A percentile compares a stretch with the other conserved stretches of the same genome.
Evolutionary conservation across 768 basidiomycete genomes (phyloP).

Genomic region (Podaxis sp.): DNA sequence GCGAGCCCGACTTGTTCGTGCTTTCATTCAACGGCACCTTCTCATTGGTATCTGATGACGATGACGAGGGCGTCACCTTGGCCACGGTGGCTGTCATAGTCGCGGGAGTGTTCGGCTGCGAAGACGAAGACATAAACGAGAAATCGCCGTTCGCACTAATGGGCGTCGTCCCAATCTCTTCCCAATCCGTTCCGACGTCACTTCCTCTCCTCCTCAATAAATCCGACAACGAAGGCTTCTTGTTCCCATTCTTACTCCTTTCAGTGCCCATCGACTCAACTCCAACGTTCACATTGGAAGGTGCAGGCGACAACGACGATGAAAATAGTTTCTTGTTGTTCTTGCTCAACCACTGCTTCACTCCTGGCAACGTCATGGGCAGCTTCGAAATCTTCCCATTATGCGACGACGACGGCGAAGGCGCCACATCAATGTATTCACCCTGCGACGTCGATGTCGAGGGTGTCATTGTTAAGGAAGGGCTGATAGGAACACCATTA

Average conservation of each 20-base stretch:
- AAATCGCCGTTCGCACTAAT: constrained; percentile 33
- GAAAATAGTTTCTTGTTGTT: constrained; percentile 60
- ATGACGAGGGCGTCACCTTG: constrained; percentile 13
- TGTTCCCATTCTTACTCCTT: constrained; percentile 35
- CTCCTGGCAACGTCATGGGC: constrained; percentile 75
- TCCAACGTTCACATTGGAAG: neutral
- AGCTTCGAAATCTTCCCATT: constrained; percentile 45
- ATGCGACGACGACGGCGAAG: constrained; percentile 35
- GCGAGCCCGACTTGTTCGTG: constrained; percentile 18
- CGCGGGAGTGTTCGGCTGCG: constrained; percentile 13
- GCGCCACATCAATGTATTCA: constrained; percentile 48
- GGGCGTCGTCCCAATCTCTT: constrained; percentile 56
- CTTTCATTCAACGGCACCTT: constrained; percentile 15
- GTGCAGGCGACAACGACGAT: constrained; percentile 33
- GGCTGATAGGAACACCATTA: constrained; percentile 1
- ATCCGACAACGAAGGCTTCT: constrained; percentile 71
- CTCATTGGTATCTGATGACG: constrained; percentile 13
- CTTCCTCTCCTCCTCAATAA: constrained; percentile 60
- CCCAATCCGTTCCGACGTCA: constrained; percentile 63
- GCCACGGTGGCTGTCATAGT: constrained; percentile 3
- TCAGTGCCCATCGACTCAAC: neutral
- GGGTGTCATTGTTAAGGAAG: constrained; percentile 26
- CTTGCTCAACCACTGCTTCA: constrained; percentile 76
- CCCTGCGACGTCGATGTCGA: constrained; percentile 47
- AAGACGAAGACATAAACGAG: constrained; percentile 6